phyloP scores from a whole-genome alignment of 257 asterid genomes.

The Paraleonurus japonicus region DNA sequence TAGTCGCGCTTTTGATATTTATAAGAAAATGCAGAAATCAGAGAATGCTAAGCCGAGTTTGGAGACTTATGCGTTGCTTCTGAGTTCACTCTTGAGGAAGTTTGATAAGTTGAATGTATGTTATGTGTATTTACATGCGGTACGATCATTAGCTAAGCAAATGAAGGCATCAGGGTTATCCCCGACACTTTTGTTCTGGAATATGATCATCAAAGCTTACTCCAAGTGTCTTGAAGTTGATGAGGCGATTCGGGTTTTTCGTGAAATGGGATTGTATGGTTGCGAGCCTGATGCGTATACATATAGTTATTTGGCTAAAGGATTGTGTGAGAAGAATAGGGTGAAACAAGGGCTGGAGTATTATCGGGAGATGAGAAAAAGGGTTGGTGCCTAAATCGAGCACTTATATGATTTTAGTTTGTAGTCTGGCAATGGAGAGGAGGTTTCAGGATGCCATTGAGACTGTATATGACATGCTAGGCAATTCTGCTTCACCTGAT shows the following conservation, averaged over 20 bases:
- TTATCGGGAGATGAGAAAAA: conserved; percentile 67
- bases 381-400: conserved; percentile 57
- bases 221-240: conserved; percentile 73
- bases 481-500: conserved; percentile 68
- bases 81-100: conserved; percentile 63
- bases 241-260: conserved; percentile 73
- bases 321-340: conserved; percentile 82
- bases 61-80: conserved; percentile 71
- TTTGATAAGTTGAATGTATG: conserved; percentile 61
- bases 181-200: conserved; percentile 78
- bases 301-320: conserved; percentile 64
- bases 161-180: conserved; percentile 83
- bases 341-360: conserved; percentile 61
- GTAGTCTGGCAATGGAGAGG: conserved; percentile 77
- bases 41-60: conserved; percentile 65
- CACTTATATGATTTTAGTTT: conserved; percentile 57
- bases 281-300: conserved; percentile 81
- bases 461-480: conserved; percentile 60
- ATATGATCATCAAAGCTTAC: conserved; percentile 84
- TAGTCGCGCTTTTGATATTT: conserved; percentile 84
- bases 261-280: conserved; percentile 90
- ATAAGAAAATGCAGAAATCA: conserved; percentile 71
- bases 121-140: conserved; percentile 74
- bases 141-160: conserved; percentile 69
- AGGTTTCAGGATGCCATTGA: conserved; percentile 65